Percentiles rank a stretch among this genome's conserved stretches.
Evolutionary conservation across 1,284 basidiomycete species (phyloP).

Genomic region (Austroboletus olivaceoglutinosus): DNA sequence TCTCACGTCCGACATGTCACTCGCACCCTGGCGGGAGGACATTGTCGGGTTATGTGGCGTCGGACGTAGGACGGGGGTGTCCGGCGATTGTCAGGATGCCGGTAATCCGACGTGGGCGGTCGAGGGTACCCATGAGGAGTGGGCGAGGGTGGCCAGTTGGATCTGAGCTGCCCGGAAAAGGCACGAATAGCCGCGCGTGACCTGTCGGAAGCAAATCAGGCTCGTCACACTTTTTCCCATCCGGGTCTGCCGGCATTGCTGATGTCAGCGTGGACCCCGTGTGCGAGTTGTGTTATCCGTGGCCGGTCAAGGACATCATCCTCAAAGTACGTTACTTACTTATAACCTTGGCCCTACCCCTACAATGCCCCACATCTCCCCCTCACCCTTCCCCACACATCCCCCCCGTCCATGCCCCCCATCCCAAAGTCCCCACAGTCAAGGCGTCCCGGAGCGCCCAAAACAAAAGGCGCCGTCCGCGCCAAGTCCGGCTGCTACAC

Average conservation of each 20-base stretch:
- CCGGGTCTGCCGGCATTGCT: slow-evolving; percentile 17
- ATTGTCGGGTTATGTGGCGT: slow-evolving; percentile 32
- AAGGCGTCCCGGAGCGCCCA: slow-evolving; percentile 50
- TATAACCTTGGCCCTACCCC: slow-evolving; percentile 34
- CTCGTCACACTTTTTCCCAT: slow-evolving; percentile 13
- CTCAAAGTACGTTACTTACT: slow-evolving; percentile 34
- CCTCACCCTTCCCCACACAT: slow-evolving; percentile 1
- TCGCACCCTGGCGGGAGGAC: slow-evolving; percentile 10
- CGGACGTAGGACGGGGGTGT: slow-evolving; percentile 21
- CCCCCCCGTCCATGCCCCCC: slow-evolving; percentile 32
- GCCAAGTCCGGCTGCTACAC: slow-evolving; percentile 85
- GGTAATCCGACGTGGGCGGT: slow-evolving; percentile 17
- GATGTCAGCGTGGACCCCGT: slow-evolving; percentile 22
- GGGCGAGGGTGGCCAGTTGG: slow-evolving; percentile 7
- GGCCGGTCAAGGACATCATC: slow-evolving; percentile 2
- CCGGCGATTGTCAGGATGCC: no score
- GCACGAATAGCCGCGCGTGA: no score
- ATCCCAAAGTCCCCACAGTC: slow-evolving; percentile 42
- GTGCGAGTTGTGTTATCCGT: slow-evolving; percentile 10
- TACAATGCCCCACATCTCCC: slow-evolving; percentile 18
- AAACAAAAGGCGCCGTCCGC: slow-evolving; percentile 73
- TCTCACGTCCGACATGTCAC: slow-evolving; percentile 25
- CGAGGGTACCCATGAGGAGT: neutral
- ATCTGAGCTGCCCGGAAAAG: no score
- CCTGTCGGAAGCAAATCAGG: no score